Conservation (phyloP, 2,329 filamentous ascomycete genomes). For the Botryotinia calthae region DNA sequence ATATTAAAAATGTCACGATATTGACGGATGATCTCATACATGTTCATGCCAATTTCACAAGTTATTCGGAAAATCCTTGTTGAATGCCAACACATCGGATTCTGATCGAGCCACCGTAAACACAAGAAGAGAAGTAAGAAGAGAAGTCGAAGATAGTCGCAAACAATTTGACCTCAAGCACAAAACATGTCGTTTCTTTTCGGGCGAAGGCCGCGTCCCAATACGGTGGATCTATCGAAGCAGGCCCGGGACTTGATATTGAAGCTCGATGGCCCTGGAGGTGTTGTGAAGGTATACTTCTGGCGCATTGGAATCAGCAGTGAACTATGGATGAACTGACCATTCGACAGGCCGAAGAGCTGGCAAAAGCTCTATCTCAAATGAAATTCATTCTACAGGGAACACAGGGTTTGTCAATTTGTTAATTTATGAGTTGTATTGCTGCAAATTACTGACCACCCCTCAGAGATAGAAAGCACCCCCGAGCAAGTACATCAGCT, state of each 20-base stretch:
- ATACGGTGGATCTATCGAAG: slow-evolving; percentile 51
- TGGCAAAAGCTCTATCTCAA: slow-evolving; percentile 79
- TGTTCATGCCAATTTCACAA: slow-evolving; percentile 16
- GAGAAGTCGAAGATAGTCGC: slow-evolving; percentile 9
- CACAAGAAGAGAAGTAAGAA: slow-evolving; percentile 19
- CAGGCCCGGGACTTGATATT: slow-evolving; percentile 60
- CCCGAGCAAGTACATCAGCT: slow-evolving; percentile 87
- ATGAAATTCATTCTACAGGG: slow-evolving; percentile 95
- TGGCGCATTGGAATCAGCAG: neutral
- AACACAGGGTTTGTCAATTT: slow-evolving; percentile 66
- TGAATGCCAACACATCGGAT: slow-evolving; percentile 23
- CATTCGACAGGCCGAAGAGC: slow-evolving; percentile 69
- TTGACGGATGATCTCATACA: slow-evolving; percentile 11
- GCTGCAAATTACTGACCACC: slow-evolving; percentile 20
- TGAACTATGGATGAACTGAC: slow-evolving; percentile 27
- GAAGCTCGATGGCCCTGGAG: slow-evolving; percentile 57
- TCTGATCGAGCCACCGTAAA: slow-evolving; percentile 24
- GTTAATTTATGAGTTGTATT: neutral
- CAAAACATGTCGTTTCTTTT: slow-evolving; percentile 67
- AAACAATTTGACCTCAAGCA: slow-evolving; percentile 21
- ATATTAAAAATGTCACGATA: slow-evolving; percentile 9
- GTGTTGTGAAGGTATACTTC: slow-evolving; percentile 52
- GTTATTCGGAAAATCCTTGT: slow-evolving; percentile 18
- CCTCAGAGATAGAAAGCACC: slow-evolving; percentile 76
- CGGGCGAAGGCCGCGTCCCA: slow-evolving; percentile 58